Base-by-base conservation (phyloP, 352 stramenopile species). In the Phytopythium oedochilum region DNA sequence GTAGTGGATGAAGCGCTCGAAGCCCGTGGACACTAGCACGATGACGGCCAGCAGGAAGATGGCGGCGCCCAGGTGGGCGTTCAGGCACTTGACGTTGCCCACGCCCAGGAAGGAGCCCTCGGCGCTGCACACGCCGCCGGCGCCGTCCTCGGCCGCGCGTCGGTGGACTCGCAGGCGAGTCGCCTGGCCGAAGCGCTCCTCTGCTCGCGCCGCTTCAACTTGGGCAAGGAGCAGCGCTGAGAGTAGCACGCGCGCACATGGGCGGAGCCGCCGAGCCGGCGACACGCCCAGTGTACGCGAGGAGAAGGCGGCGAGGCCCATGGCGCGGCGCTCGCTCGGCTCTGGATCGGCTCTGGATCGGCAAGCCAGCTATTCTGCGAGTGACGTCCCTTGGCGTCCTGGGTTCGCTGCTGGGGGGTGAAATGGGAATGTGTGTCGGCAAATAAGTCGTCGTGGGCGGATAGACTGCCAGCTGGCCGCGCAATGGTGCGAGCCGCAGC, bases 41-140 rank as follows among this genome's bases (percentile, higher is more conserved):
- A 95, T 95, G 58, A 93, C 64, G 14, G 66, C 77, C 10, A 92
- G 59, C 25, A 95, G 72, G 57, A 93, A 88, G 47, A 88, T 78
- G 9, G 77, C 76, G 8, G 83, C 89, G 28, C 61, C 60, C 18
- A 95, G 40, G 63, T 95, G 90, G 22, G 78, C 57, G 46, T 91
- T 67, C 44, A 95, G 61, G 39, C 85, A 95, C n/a, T 73, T 52
- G 5, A 76, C 75, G 64, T 95, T 95, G 46, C 78, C 85, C 3
- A 95, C 85, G 20, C 85, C 85, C 9, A 95, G 61, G 57, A 95
- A 95, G 35, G 83, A 86, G 15, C 47, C 61, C 1, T 14, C 0
- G 4, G 49, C 34, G 18, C 25, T 31, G 32, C 49, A 55, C 1
- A 26, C 23, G 32, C 32, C 11, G 3, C 17, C 18, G 28, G 4